These are phyloP conservation scores for Saccharomyces hybrid DNA, from an alignment of 1,139 yeast species.

Conservation along the genomic window DNA sequence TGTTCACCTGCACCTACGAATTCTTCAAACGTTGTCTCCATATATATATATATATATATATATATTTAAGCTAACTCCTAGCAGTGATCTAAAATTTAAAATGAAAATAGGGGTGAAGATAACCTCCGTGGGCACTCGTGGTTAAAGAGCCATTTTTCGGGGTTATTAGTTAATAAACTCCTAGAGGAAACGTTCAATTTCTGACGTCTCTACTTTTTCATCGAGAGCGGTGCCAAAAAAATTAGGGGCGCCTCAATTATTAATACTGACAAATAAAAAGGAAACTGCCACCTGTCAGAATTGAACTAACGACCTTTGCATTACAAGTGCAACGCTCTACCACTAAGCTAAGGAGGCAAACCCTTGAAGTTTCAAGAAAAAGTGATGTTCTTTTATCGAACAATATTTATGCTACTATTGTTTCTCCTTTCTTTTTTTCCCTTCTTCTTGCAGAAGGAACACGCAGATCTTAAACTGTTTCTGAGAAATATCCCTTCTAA, in stretches of 20 bases:
- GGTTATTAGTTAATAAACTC: not conserved
- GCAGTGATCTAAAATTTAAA: not conserved
- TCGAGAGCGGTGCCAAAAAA: not conserved
- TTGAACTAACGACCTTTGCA: slow-evolving; percentile 94
- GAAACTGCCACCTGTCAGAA: slow-evolving; percentile 75
- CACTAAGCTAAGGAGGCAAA: slow-evolving; percentile 80
- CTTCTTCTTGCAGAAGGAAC: not conserved
- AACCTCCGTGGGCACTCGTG: not conserved
- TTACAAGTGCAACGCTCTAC: slow-evolving; percentile 94
- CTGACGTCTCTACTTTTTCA: not conserved
- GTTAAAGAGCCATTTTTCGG: not conserved
- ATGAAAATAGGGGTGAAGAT: not conserved
- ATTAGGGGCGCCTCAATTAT: not conserved
- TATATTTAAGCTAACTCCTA: not conserved
- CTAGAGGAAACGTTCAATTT: not conserved
- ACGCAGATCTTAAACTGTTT: not conserved
- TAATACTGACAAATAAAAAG: not conserved
- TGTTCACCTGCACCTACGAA: not conserved
- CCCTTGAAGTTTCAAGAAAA: not conserved
- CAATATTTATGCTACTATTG: not conserved
- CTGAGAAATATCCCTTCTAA: not conserved
- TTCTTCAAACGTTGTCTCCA: not conserved
- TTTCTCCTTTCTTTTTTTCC: not conserved
- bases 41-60: not conserved
- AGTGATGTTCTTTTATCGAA: no score